Evolutionary conservation across 495 filamentous ascomycete genomes (phyloP), one percentile per base, ranked within the genome.

Genomic region (Mytilinidion resinicola): DNA sequence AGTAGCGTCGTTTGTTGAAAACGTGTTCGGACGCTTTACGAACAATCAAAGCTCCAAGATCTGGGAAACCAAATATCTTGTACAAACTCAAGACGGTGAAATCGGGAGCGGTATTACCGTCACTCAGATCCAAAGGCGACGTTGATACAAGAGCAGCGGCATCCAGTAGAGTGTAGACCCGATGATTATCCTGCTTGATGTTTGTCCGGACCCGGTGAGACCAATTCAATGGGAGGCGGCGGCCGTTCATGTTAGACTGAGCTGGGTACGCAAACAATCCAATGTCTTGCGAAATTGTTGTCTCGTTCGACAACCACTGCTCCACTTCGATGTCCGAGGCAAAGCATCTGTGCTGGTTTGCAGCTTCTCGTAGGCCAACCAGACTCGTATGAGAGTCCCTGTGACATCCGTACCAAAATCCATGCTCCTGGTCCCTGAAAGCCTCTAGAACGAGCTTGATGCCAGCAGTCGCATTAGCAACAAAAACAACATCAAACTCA

Each of bases 51-150:
- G 85, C 92, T 7, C 92, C 92, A 0, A 97, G 73, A 66, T 97
- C 89, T 0, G 92, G 92, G 64, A 96, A 96, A 4, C 92, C 92
- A 69, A 96, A 97, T 20, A 97, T 93, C 71, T 97, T 97, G 72
- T 96, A 95, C 64, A 97, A 90, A 74, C 90, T 95, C 20, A 96
- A 68, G 0, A 88, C 89, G 4, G 85, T 89, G 61, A 96, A 96
- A 64, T 97, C 92, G 0, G 92, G 90, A 0, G 88, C 86, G 1
- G 66, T 61, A 8, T 75, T 71, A 8, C 74, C 65, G 62, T 85
- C 70, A 51, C 82, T 78, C 20, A 97, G 68, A 68, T 95, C 83
- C 20, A 96, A 74, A 0, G 84, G 84, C 6, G 87, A 77, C 2
- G 91, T 95, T 9, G 89, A 85, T 3, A 85, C 86, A 0, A 91